A percentile compares a stretch with the other conserved stretches of the same genome.
Conservation (phyloP, 805 yeast genomes). For the Metschnikowia sp. region DNA sequence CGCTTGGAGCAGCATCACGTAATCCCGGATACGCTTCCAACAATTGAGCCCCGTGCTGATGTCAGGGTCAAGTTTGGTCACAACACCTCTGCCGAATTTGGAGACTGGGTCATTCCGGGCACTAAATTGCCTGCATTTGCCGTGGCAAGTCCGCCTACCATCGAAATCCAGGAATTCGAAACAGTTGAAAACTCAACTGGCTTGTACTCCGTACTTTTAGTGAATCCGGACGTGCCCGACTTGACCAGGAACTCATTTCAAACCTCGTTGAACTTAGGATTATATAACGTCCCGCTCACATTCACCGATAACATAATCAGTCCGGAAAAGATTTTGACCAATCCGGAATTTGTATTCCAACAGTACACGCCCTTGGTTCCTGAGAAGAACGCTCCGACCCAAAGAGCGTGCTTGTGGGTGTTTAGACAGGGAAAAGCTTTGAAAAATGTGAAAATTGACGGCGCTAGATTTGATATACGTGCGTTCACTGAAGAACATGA, state of each 20-base stretch:
- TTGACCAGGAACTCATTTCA: conserved; percentile 60
- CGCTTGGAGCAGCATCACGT: conserved; percentile 80
- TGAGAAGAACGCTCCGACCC: conserved; percentile 80
- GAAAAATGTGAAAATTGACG: conserved; percentile 19
- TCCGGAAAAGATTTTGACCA: conserved; percentile 37
- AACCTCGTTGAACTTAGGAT: conserved; percentile 75
- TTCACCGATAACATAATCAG: conserved; percentile 57
- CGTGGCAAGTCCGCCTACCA: conserved; percentile 71
- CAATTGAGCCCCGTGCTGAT: conserved; percentile 75
- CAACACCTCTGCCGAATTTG: conserved; percentile 49
- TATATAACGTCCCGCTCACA: conserved; percentile 60
- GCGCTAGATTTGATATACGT: conserved; percentile 70
- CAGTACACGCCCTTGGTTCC: conserved; percentile 81
- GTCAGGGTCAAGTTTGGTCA: conserved; percentile 75
- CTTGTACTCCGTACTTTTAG: conserved; percentile 72
- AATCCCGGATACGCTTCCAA: conserved; percentile 92
- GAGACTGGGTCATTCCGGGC: conserved; percentile 80
- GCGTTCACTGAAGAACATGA: conserved; percentile 51
- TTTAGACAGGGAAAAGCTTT: conserved; percentile 56
- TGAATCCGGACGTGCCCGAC: conserved; percentile 92
- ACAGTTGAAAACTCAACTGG: conserved; percentile 39
- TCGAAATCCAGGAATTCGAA: conserved; percentile 71
- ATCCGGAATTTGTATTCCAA: conserved; percentile 36
- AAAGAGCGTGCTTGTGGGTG: conserved; percentile 87
- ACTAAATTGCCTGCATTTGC: conserved; percentile 65